Base-by-base conservation (phyloP, 2,329 filamentous ascomycete species). In the Diaporthe vexans region DNA sequence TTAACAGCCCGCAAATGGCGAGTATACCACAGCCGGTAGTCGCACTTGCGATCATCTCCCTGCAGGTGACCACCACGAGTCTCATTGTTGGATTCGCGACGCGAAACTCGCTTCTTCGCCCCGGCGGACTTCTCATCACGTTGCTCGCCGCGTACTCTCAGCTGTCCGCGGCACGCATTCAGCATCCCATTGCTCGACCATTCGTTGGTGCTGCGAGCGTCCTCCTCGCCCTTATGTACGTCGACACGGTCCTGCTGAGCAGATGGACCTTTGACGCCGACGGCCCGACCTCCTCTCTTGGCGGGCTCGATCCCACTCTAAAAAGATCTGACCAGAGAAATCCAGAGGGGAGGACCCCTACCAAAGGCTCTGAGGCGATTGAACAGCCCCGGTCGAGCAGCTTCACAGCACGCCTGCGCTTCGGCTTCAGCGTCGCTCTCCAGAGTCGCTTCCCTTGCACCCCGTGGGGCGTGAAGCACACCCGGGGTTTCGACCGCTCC, bases 171-270 rank as follows among this genome's bases (percentile, higher is more conserved):
- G 15, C 15, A 4, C 59, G 59, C 6, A 24, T 65, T 11, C 59
- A 65, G 11, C 59, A 65, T 35, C 59, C 59, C 24, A 65, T 65
- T 3, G 59, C 40, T 29, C 37, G 59, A 5, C 59, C 59, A 13
- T 65, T 65, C 46, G 40, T 65, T 15, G 59, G 59, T 51, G 59
- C 59, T 48, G 59, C 59, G 21, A 65, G 59, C 11, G 40, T 65
- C 40, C 48, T 65, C 29, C 59, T 65, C 21, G 59, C 33, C 40
- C 21, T 65, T 24, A 21, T 65, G 40, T 65, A 65, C 59, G 11
- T 65, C 40, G 59, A 65, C 40, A 24, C 59, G 59, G 59, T 43
- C n/a, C 24, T 65, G 59, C 29, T 65, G 40, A 65, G 59, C 46
- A 40, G 59, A 48, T 65, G 59, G 59, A n/a, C 59, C 10, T 65